Percentiles rank a stretch among this genome's conserved stretches.
These are phyloP conservation scores for Vigna angularis DNA, from an alignment of 306 rosid species.

Conservation along the genomic window DNA sequence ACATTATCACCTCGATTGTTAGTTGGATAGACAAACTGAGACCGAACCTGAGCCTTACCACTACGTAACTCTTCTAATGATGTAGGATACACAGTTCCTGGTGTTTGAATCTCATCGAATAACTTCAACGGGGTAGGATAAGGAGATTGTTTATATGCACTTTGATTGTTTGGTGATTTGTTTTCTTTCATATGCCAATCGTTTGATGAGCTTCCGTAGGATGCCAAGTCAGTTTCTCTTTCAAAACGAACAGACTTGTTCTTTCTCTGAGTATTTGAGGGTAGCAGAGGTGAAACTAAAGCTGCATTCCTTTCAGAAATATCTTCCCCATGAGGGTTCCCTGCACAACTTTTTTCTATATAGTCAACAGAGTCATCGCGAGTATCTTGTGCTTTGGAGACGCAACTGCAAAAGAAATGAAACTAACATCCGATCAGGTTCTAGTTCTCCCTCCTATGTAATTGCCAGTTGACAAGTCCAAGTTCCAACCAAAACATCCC, in stretches of 20 bases:
- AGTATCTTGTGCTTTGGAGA: conserved; percentile 43
- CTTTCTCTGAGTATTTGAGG: conserved; percentile 57
- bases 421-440: conserved; percentile 28
- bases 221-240: conserved; percentile 57
- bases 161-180: conserved; percentile 58
- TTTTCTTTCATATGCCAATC: conserved; percentile 47
- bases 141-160: conserved; percentile 61
- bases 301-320: conserved; percentile 50
- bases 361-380: conserved; percentile 35
- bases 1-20: conserved; percentile 52
- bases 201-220: conserved; percentile 60
- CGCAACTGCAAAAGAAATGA: conserved; percentile 45
- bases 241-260: conserved; percentile 83
- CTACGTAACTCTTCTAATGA: conserved; percentile 57
- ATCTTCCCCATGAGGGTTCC: conserved; percentile 33
- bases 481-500: conserved; percentile 3
- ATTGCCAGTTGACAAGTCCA: conserved; percentile 8
- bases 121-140: conserved; percentile 84
- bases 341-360: conserved; percentile 40
- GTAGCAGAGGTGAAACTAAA: conserved; percentile 51
- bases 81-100: conserved; percentile 88
- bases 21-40: conserved; percentile 70
- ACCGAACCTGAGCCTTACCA: conserved; percentile 68
- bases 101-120: conserved; percentile 90
- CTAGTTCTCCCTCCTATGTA: conserved; percentile 2